A percentile compares a stretch with the other conserved stretches of the same genome.
Evolutionary conservation across 805 yeast species (phyloP).

Genomic region (Metschnikowia amazonensis): DNA sequence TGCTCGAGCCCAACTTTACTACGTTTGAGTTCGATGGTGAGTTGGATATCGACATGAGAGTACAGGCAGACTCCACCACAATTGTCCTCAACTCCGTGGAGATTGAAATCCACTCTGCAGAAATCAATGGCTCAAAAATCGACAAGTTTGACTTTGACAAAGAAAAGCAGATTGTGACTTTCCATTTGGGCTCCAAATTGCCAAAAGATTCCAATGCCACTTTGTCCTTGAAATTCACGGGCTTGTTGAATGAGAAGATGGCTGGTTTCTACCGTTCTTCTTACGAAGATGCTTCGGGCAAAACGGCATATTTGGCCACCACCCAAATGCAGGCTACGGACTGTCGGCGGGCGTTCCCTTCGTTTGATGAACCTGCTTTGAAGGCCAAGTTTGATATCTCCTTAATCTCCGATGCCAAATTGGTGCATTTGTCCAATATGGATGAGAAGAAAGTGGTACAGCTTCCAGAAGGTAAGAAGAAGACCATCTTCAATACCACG

Average conservation of each 20-base stretch:
- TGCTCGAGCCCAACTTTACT: constrained; percentile 44
- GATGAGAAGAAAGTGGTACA: constrained; percentile 49
- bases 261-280: constrained; percentile 77
- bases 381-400: constrained; percentile 70
- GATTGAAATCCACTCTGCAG: constrained; percentile 53
- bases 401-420: constrained; percentile 50
- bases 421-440: constrained; percentile 69
- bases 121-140: constrained; percentile 27
- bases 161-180: constrained; percentile 40
- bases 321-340: constrained; percentile 88
- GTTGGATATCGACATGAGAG: constrained; percentile 51
- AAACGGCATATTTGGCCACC: constrained; percentile 68
- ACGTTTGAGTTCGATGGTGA: constrained; percentile 58
- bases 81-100: constrained; percentile 63
- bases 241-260: constrained; percentile 71
- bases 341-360: constrained; percentile 84
- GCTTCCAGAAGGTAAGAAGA: constrained; percentile 45
- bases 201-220: constrained; percentile 38
- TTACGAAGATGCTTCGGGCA: constrained; percentile 54
- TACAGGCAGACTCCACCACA: constrained; percentile 43
- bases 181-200: constrained; percentile 33
- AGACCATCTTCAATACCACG: constrained; percentile 65
- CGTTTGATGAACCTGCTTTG: constrained; percentile 78
- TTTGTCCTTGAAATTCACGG: constrained; percentile 52
- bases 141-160: constrained; percentile 27